Percentiles rank a stretch among this genome's conserved stretches.
phyloP scores from a whole-genome alignment of 768 basidiomycete species.

The Paxillus ammoniavirescens region DNA sequence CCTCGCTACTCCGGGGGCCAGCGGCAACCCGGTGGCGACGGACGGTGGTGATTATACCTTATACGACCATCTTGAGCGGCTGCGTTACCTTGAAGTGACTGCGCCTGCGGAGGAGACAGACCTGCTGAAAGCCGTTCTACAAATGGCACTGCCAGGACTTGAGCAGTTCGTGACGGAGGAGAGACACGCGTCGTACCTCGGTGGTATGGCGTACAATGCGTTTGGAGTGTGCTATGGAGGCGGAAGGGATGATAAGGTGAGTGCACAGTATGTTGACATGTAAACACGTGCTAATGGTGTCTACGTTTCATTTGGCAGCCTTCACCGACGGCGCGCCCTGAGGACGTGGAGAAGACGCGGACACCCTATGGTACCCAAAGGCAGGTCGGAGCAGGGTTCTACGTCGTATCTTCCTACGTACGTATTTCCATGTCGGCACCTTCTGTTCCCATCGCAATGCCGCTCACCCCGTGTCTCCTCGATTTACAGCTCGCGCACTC shows the following conservation, averaged over 20 bases:
- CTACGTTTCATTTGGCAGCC: slow-evolving; percentile 41
- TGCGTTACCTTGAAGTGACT: slow-evolving; percentile 62
- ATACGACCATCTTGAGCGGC: slow-evolving; percentile 74
- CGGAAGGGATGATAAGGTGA: slow-evolving; percentile 72
- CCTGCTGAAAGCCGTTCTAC: slow-evolving; percentile 53
- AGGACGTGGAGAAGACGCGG: slow-evolving; percentile 72
- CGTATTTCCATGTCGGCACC: slow-evolving; percentile 14
- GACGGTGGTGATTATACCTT: slow-evolving; percentile 57
- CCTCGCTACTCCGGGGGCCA: slow-evolving; percentile 3
- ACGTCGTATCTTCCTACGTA: slow-evolving; percentile 73
- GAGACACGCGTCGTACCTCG: slow-evolving; percentile 55
- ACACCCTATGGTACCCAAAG: slow-evolving; percentile 73
- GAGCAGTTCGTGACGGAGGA: slow-evolving; percentile 70
- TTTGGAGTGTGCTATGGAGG: slow-evolving; percentile 68
- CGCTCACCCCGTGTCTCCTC: not conserved
- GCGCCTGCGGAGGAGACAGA: slow-evolving; percentile 48
- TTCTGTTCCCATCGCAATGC: not conserved
- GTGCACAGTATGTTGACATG: slow-evolving; percentile 6
- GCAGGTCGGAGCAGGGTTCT: slow-evolving; percentile 76
- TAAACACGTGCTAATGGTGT: not conserved
- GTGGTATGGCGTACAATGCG: slow-evolving; percentile 75
- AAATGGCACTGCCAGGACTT: slow-evolving; percentile 64
- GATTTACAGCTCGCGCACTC: slow-evolving; percentile 60
- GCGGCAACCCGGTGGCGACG: slow-evolving; percentile 28
- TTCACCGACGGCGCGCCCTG: slow-evolving; percentile 50